Base-by-base conservation (phyloP, 768 basidiomycete species). In the Amanita rimosa region DNA sequence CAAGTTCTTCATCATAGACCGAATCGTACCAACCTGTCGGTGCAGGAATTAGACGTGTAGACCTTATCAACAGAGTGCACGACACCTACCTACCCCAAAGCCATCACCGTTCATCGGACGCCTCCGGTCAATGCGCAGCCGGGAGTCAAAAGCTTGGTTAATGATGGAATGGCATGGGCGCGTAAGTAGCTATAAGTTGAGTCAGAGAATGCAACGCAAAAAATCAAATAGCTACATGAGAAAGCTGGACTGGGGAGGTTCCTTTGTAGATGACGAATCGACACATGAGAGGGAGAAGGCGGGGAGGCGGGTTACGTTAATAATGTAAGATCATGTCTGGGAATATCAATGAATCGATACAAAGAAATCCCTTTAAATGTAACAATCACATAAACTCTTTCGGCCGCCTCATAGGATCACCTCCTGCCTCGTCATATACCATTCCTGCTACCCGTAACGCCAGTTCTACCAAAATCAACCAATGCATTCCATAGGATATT, bases 211-310 rank as follows among this genome's bases (percentile, higher is more conserved):
- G 38, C 31, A 22, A 54, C 31, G 21, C 7, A 21, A 38, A 13
- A n/a, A 24, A 16, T 9, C 31, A 51, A 17, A 38, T 35, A 63
- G 74, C 57, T 53, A 85, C 85, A 73, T 92, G 91, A 21, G 84
- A 89, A 46, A 97, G 73, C 58, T 92, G 86, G 46, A 96, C 93
- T 1, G 93, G 93, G 50, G 86, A 83, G 22, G 86, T 90, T 57
- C 93, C 90, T 67, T 96, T 97, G 74, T 94, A 96, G 38, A 96
- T 92, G 55, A 95, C 84, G 58, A 92, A 85, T 14, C 88, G 85
- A 62, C 88, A 92, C 88, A 92, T 90, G 19, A 34, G 48, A 44
- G 45, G 27, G 22, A 16, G 34, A 39, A 26, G 24, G 46, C n/a
- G 16, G n/a, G 9, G 16, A 6, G 26, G 6, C 19, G 27, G 6